Conservation (phyloP, 768 basidiomycete species). For the Naganishia onofrii region DNA sequence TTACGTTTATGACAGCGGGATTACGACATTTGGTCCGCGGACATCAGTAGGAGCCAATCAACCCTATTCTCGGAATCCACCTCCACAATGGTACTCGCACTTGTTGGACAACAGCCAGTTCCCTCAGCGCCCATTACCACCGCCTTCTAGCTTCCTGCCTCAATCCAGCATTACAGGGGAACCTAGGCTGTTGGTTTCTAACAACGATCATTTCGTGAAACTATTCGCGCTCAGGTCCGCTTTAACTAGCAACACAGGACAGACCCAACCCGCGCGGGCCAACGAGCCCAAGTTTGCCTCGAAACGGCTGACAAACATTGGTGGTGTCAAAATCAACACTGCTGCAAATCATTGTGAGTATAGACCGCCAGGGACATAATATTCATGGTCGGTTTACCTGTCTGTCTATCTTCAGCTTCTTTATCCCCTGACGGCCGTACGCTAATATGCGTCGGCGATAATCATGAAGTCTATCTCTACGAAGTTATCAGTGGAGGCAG, state of each 20-base stretch:
- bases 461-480: conserved; percentile 78
- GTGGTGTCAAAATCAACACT: conserved; percentile 42
- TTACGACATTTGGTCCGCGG: background rate
- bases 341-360: conserved; percentile 50
- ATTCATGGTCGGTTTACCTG: background rate
- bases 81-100: conserved; percentile 9
- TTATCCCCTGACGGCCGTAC: conserved; percentile 84
- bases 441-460: conserved; percentile 86
- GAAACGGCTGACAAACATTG: conserved; percentile 41
- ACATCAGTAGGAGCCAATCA: background rate
- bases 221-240: conserved; percentile 64
- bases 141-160: conserved; percentile 17
- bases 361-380: background rate
- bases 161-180: conserved; percentile 54
- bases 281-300: conserved; percentile 27
- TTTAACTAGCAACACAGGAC: background rate
- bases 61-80: conserved; percentile 6
- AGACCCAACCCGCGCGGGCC: background rate
- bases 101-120: conserved; percentile 10
- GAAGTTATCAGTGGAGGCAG: conserved; percentile 64
- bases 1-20: conserved; percentile 4
- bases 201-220: conserved; percentile 78
- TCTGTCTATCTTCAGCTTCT: conserved; percentile 60
- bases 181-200: conserved; percentile 75
- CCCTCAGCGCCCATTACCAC: conserved; percentile 23